Percentiles rank a stretch among this genome's conserved stretches.
These are phyloP conservation scores for Rubroshorea leprosula DNA, from an alignment of 345 rosid genomes.

Conservation along the genomic window DNA sequence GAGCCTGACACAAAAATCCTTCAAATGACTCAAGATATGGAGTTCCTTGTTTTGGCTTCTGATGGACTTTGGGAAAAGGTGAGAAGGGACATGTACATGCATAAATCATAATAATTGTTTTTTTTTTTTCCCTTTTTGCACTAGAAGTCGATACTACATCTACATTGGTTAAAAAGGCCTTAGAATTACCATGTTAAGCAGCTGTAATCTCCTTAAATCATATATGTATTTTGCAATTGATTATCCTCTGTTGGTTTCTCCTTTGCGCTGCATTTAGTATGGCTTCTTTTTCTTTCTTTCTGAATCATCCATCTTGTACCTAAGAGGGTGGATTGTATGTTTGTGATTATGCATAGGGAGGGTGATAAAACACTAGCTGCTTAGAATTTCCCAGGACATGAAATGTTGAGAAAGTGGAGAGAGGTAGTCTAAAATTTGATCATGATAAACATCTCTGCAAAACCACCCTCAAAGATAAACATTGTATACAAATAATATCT, in stretches of 20 bases:
- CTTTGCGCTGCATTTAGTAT: neutral
- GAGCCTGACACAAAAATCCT: constrained; percentile 61
- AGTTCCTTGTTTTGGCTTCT: constrained; percentile 76
- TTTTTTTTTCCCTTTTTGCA: too few relatives aligned
- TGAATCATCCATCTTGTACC: neutral
- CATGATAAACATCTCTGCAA: too few relatives aligned
- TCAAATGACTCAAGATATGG: constrained; percentile 46
- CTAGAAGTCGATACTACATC: too few relatives aligned
- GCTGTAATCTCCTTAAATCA: neutral
- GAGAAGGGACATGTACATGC: neutral
- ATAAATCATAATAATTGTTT: neutral
- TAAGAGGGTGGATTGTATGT: too few relatives aligned
- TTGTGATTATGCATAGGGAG: too few relatives aligned
- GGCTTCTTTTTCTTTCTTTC: neutral
- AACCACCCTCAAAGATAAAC: too few relatives aligned
- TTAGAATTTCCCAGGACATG: neutral
- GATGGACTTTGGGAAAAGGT: constrained; percentile 85
- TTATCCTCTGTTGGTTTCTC: neutral
- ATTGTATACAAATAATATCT: too few relatives aligned
- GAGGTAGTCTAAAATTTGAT: too few relatives aligned
- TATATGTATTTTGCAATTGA: neutral
- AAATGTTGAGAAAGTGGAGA: neutral
- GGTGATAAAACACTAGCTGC: too few relatives aligned
- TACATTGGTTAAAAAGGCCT: too few relatives aligned
- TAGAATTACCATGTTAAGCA: neutral